Base-by-base conservation (phyloP, 23 red algal species). In the Agarophyton chilense region DNA sequence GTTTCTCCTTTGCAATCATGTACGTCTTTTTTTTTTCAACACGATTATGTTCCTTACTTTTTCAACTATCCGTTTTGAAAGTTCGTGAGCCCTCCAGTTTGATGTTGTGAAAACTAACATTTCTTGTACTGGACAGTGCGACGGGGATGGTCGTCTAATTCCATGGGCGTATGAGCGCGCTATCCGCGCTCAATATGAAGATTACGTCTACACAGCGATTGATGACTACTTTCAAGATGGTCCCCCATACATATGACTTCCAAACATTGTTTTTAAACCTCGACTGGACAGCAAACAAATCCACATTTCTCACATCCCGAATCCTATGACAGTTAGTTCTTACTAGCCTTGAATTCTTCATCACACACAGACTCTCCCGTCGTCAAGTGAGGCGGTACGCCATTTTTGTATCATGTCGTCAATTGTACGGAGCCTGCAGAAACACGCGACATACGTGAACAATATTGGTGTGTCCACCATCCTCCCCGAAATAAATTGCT, bases 121-220 rank as follows among this genome's bases (percentile, higher is more conserved):
- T 6, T 35, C 38, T 56, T 55, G 21, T 29, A 18, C 29, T 2
- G 8, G 9, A 1, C 53, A 96, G 65, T 96, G 94, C 45, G 77
- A 96, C 33, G 96, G 96, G 38, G 91, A 85, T 51, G 96, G 96
- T 34, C 86, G 96, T 13, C 85, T 95, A 43, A 81, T 98, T 56
- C 96, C 91, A 50, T 84, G 73, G 46, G 82, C 87, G 60, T 94
- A 90, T 62, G 96, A 98, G 84, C 86, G 91, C 18, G 96, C 96
- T 25, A 77, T 95, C 51, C 83, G 92, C 9, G 83, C 92, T 39
- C 92, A 88, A 41, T 94, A 94, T 32, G 91, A 94, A 78, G 57
- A 84, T 31, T 94, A 94, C 43, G 74, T 78, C 18, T 94, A 86
- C 54, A 94, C 70, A 21, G 50, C 91, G 21, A 81, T 68, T 40